Evolutionary conservation across 2,329 filamentous ascomycete genomes (phyloP).

Genomic region (Calonectria naviculata): DNA sequence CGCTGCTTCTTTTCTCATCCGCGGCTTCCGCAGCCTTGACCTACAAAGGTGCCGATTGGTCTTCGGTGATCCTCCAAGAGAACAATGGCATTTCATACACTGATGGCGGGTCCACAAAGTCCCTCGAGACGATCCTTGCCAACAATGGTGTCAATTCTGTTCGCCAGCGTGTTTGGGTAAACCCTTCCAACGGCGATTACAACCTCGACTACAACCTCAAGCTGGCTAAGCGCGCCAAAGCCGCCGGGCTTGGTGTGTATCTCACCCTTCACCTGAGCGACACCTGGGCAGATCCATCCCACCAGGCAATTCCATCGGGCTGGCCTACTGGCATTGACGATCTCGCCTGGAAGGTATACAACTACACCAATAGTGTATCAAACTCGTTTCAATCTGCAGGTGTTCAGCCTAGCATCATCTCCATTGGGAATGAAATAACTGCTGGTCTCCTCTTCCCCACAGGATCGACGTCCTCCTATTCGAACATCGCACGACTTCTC

Average conservation of each 20-base stretch:
- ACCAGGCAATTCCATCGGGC: conserved; percentile 71
- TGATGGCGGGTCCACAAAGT: conserved; percentile 61
- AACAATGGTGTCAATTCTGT: conserved; percentile 75
- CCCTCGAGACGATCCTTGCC: conserved; percentile 72
- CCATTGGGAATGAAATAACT: conserved; percentile 80
- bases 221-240: conserved; percentile 73
- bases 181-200: conserved; percentile 72
- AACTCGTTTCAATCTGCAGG: conserved; percentile 68
- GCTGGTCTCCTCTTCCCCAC: conserved; percentile 73
- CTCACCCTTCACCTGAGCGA: conserved; percentile 76
- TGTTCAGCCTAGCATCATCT: conserved; percentile 70
- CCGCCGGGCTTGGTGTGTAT: conserved; percentile 69
- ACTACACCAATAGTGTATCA: conserved; percentile 73
- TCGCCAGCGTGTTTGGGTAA: conserved; percentile 79
- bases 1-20: conserved; percentile 27
- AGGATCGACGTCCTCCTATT: conserved; percentile 64
- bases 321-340: conserved; percentile 71
- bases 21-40: conserved; percentile 59
- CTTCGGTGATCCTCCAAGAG: conserved; percentile 74
- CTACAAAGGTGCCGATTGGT: conserved; percentile 78
- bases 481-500: conserved; percentile 72
- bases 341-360: conserved; percentile 72
- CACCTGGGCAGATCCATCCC: conserved; percentile 75
- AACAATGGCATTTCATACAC: conserved; percentile 70
- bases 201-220: conserved; percentile 77